Conservation (phyloP, 2,329 filamentous ascomycete species). For the Epichloe hybrida region DNA sequence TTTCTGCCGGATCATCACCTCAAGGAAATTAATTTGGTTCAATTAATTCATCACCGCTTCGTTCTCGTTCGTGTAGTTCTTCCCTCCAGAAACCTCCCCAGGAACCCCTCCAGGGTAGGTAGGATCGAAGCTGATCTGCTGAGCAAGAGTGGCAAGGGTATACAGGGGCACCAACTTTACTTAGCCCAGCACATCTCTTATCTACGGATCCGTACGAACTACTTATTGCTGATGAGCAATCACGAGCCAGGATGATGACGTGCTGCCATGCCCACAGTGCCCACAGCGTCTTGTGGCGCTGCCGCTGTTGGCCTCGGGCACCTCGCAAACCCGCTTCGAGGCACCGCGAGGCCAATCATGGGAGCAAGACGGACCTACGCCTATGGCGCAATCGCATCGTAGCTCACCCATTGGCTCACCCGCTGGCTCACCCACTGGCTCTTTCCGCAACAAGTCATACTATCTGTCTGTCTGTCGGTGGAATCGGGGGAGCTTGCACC, state of each 20-base stretch:
- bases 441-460: neutral
- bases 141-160: too few relatives aligned
- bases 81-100: too few relatives aligned
- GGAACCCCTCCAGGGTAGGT: too few relatives aligned
- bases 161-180: too few relatives aligned
- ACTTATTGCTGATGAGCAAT: neutral
- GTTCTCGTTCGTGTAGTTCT: too few relatives aligned
- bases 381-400: slow-evolving; percentile 5
- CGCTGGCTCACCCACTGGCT: neutral
- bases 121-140: too few relatives aligned
- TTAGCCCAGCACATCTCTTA: too few relatives aligned
- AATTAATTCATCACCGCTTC: too few relatives aligned
- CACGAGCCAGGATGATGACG: slow-evolving; percentile 2
- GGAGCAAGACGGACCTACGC: neutral
- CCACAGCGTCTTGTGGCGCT: slow-evolving; percentile 1
- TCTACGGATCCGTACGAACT: too few relatives aligned
- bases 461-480: neutral
- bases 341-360: slow-evolving; percentile 4
- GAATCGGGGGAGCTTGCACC: neutral
- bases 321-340: neutral
- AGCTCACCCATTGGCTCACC: neutral
- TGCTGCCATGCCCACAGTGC: neutral
- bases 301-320: neutral
- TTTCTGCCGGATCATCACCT: too few relatives aligned
- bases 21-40: too few relatives aligned